Evolutionary conservation across 73 alveolate species (phyloP), one percentile per base, ranked within the genome.

Genomic region (Stentor roeselii): DNA sequence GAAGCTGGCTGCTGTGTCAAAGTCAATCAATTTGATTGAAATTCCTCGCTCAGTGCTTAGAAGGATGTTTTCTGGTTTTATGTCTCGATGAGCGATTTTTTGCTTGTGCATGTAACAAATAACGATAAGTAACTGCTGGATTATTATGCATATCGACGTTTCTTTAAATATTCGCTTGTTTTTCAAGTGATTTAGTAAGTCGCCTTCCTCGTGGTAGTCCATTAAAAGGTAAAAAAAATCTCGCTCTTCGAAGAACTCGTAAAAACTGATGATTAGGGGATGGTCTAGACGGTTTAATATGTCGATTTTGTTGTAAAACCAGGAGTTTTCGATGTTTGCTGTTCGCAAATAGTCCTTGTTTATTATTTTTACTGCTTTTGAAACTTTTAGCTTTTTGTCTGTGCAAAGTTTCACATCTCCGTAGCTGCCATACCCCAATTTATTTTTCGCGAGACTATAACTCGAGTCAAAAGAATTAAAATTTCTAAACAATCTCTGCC

Each of bases 71-170:
- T 61, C 82, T 14, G 38, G 42, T 61, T 61, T 61, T 6, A 61
- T 11, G 42, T 61, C 82, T 61, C 82, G 6, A 61, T 61, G 82
- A 61, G 82, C 82, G 6, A 61, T 61, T 61, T 61, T 35, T 30
- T 61, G 6, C 6, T 61, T 30, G 27, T 61, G 82, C 42, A 61
- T n/a, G 27, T 61, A 50, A 11, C 30, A 6, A 50, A 21, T 50
- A 50, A 21, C 67, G 6, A 50, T 50, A 11, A 50, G 21, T 50
- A 50, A 50, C 21, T 50, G 67, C 6, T 50, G 21, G 67, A 50
- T 50, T 50, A 50, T 50, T 11, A 6, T 50, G 67, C 67, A 50
- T 11, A 50, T 21, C 21, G 6, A 11, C 6, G 6, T 21, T 50
- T 50, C 67, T 50, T 50, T 50, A 11, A 50, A 50, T 11, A 21